Evolutionary conservation across 257 asterid genomes (phyloP).

Genomic region (Petrea volubilis): DNA sequence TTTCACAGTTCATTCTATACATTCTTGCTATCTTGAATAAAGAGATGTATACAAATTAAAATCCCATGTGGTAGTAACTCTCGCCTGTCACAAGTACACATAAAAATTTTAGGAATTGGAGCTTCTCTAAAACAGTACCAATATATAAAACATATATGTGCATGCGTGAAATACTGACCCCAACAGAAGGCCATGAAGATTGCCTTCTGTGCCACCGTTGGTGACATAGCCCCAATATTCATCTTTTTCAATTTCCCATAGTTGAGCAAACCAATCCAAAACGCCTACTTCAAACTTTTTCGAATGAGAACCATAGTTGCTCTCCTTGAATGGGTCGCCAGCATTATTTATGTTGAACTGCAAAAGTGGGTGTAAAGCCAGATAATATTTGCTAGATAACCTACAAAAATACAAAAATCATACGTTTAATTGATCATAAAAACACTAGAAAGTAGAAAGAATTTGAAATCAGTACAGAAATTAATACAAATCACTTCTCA

Average conservation of each 20-base stretch:
- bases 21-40: conserved; percentile 32
- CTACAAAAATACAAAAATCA: background rate
- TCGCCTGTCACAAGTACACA: conserved; percentile 3
- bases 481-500: background rate
- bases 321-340: conserved; percentile 63
- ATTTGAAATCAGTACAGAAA: no score
- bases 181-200: conserved; percentile 61
- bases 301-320: conserved; percentile 54
- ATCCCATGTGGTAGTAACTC: conserved; percentile 31
- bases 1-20: conserved; percentile 24
- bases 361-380: conserved; percentile 32
- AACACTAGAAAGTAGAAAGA: no score
- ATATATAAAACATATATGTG: no score
- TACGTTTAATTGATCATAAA: no score
- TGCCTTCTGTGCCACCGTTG: conserved; percentile 69
- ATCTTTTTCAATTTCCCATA: conserved; percentile 57
- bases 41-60: conserved; percentile 28
- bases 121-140: no score
- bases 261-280: conserved; percentile 62
- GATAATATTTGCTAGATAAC: background rate
- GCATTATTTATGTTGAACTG: conserved; percentile 56
- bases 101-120: no score
- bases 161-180: conserved; percentile 48
- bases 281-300: conserved; percentile 66
- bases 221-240: conserved; percentile 70